Conservation (phyloP, 495 filamentous ascomycete genomes). For the Xylaria bambusicola region DNA sequence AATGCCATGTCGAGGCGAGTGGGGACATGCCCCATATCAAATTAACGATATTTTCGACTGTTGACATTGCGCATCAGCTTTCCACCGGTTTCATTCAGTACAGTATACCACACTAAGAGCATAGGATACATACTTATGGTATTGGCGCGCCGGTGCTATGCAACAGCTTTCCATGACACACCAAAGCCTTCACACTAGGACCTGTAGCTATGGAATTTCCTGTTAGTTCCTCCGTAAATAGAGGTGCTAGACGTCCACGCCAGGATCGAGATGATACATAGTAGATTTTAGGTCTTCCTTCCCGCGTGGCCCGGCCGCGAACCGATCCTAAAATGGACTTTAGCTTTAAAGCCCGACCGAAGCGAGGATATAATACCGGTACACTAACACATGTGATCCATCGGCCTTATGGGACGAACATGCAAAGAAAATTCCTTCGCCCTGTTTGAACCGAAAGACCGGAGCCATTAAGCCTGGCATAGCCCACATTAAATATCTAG, state of each 20-base stretch:
- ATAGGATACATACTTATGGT: no score
- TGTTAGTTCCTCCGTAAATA: no score
- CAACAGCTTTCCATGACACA: no score
- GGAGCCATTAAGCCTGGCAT: neutral
- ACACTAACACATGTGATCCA: no score
- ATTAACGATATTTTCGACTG: neutral
- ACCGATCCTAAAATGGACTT: conserved; percentile 4
- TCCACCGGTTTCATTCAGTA: no score
- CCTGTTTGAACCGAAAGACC: conserved; percentile 11
- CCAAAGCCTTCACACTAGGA: no score
- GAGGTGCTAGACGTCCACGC: neutral
- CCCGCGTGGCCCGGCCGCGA: conserved; percentile 12
- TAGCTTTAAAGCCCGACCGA: neutral
- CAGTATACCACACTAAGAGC: no score
- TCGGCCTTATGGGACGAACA: conserved; percentile 16
- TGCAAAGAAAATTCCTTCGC: conserved; percentile 18
- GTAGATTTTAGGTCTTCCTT: conserved; percentile 10
- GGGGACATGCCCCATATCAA: conserved; percentile 2
- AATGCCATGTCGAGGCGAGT: neutral
- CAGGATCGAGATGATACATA: conserved; percentile 4
- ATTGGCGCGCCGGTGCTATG: no score
- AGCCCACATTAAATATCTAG: neutral
- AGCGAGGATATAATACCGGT: neutral
- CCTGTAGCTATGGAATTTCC: no score
- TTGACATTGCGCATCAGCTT: neutral